These are phyloP conservation scores for Suillus spraguei DNA, from an alignment of 768 basidiomycete species.

Conservation along the genomic window DNA sequence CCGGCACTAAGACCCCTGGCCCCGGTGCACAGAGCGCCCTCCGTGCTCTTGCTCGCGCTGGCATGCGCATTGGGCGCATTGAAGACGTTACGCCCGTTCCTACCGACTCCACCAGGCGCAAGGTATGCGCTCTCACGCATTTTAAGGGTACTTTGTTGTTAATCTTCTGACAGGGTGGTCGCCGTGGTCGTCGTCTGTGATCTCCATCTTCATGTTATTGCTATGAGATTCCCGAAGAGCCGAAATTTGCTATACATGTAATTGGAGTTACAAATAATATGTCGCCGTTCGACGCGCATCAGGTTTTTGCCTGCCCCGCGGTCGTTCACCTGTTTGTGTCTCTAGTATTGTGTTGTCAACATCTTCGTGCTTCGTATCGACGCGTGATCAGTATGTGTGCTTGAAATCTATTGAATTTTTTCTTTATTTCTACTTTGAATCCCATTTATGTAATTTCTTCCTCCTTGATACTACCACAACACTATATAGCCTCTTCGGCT, in stretches of 20 bases:
- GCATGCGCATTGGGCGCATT: slow-evolving; percentile 97
- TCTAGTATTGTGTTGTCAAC: slow-evolving; percentile 9
- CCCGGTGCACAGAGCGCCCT: slow-evolving; percentile 98
- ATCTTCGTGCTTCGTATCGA: slow-evolving; percentile 6
- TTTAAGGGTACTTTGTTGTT: slow-evolving; percentile 9
- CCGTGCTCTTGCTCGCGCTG: slow-evolving; percentile 96
- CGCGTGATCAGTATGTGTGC: slow-evolving; percentile 10
- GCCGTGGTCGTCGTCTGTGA: slow-evolving; percentile 95
- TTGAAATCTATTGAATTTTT: slow-evolving; percentile 10
- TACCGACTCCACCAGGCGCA: slow-evolving; percentile 95
- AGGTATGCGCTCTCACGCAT: slow-evolving; percentile 53
- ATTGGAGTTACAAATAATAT: slow-evolving; percentile 44
- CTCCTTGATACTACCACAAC: background rate
- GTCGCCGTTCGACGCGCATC: slow-evolving; percentile 92
- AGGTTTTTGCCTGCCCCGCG: slow-evolving; percentile 77
- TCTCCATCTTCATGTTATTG: slow-evolving; percentile 18
- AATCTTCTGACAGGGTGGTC: slow-evolving; percentile 76
- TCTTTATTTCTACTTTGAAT: background rate
- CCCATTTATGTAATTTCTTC: background rate
- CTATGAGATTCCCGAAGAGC: slow-evolving; percentile 14
- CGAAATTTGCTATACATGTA: slow-evolving; percentile 38
- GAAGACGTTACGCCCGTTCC: slow-evolving; percentile 98
- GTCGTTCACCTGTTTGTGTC: slow-evolving; percentile 46
- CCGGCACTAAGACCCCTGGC: slow-evolving; percentile 98
- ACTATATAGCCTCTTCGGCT: background rate